Evolutionary conservation across 495 filamentous ascomycete genomes (phyloP).

Genomic region (Neurospora sp.): DNA sequence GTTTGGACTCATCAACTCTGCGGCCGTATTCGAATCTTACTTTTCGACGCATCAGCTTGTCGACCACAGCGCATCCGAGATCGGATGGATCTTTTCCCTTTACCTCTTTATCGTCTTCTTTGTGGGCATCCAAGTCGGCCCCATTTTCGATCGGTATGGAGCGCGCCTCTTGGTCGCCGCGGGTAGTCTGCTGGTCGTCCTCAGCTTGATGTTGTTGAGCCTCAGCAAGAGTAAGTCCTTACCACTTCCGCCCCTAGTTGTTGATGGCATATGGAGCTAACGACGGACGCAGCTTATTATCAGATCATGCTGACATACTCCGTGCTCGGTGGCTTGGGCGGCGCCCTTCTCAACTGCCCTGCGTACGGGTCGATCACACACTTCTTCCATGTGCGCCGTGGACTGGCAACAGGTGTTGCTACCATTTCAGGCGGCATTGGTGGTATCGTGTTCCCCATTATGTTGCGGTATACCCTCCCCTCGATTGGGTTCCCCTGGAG

Average conservation of each 20-base stretch:
- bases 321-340: constrained; percentile 44
- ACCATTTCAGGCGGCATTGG: constrained; percentile 51
- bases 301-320: constrained; percentile 56
- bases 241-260: background rate
- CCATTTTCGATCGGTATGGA: constrained; percentile 56
- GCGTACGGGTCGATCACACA: constrained; percentile 52
- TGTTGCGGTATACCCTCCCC: constrained; percentile 39
- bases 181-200: constrained; percentile 41
- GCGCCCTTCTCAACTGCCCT: constrained; percentile 50
- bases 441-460: constrained; percentile 51
- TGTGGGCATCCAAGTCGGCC: constrained; percentile 54
- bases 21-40: constrained; percentile 55
- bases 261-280: constrained; percentile 3
- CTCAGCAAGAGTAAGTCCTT: constrained; percentile 27
- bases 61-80: constrained; percentile 41
- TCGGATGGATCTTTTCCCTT: constrained; percentile 57
- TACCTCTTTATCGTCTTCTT: constrained; percentile 56
- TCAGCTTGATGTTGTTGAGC: constrained; percentile 47
- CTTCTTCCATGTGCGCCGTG: constrained; percentile 53
- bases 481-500: constrained; percentile 48
- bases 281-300: constrained; percentile 40
- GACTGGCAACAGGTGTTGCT: constrained; percentile 55
- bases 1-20: constrained; percentile 56
- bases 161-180: constrained; percentile 42
- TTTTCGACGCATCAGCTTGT: constrained; percentile 50